phyloP scores from a whole-genome alignment of 129 eudicot genomes.

The Centrapalus pauciflorus region DNA sequence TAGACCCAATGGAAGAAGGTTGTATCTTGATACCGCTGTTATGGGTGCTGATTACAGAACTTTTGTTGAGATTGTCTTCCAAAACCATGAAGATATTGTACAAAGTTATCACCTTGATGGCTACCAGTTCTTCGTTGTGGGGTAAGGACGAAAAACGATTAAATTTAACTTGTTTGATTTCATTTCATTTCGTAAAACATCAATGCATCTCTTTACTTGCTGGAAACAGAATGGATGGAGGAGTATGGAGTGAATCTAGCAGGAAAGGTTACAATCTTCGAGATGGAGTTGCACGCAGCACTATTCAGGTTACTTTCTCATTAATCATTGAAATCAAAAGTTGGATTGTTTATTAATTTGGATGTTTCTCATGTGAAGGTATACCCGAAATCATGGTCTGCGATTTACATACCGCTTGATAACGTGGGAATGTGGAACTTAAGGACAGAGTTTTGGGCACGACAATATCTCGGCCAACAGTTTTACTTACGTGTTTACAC shows the following conservation, averaged over 20 bases:
- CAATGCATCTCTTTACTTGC: background rate
- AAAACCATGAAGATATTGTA: conserved; percentile 56
- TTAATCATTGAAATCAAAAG: too few species aligned
- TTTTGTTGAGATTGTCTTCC: conserved; percentile 73
- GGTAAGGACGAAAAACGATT: conserved; percentile 41
- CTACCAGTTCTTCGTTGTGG: conserved; percentile 84
- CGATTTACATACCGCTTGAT: conserved; percentile 69
- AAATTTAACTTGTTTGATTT: background rate
- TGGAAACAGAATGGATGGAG: conserved; percentile 85
- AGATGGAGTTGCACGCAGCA: conserved; percentile 72
- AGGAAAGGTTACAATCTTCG: conserved; percentile 72
- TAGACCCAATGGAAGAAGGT: conserved; percentile 46
- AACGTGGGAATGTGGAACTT: conserved; percentile 96
- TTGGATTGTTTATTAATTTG: background rate
- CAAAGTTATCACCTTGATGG: conserved; percentile 91
- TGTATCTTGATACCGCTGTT: conserved; percentile 72
- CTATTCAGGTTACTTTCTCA: conserved; percentile 65
- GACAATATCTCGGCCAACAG: conserved; percentile 89
- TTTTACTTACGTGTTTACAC: conserved; percentile 79
- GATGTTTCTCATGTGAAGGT: conserved; percentile 37
- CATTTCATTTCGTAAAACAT: background rate
- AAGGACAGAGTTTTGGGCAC: conserved; percentile 86
- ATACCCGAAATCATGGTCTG: conserved; percentile 86
- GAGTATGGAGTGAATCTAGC: conserved; percentile 69
- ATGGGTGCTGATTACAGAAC: conserved; percentile 72